phyloP scores from a whole-genome alignment of 2,329 filamentous ascomycete genomes.

The Cadophora malorum region DNA sequence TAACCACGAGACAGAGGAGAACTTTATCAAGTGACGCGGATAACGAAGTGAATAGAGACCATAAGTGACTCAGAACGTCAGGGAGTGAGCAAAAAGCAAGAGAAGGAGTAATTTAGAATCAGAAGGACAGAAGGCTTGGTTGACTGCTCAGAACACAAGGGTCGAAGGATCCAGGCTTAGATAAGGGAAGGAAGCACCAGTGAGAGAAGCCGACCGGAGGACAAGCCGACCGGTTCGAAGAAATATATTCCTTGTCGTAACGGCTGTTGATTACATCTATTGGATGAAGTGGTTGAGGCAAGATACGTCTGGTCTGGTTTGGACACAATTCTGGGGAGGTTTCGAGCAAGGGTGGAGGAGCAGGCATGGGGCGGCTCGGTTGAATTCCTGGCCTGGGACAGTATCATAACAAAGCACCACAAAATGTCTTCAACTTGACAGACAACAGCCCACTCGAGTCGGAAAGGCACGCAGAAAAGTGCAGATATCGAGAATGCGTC shows the following conservation, averaged over 20 bases:
- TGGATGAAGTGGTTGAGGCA: constrained; percentile 12
- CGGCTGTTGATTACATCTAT: constrained; percentile 11
- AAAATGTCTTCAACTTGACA: background rate
- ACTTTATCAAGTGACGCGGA: background rate
- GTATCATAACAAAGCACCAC: background rate
- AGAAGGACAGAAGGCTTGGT: background rate
- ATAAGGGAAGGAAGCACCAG: constrained; percentile 10
- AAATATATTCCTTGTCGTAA: constrained; percentile 6
- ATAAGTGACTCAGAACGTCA: background rate
- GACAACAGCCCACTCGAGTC: background rate
- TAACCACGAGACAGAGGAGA: background rate
- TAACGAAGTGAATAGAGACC: background rate
- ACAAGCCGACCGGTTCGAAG: constrained; percentile 7
- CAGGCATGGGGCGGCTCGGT: constrained; percentile 14
- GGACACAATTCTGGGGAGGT: constrained; percentile 16
- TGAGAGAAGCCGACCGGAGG: background rate
- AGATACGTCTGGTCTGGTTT: constrained; percentile 10
- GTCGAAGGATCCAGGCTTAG: background rate
- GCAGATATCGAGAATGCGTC: background rate
- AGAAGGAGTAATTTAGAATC: background rate
- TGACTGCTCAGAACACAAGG: background rate
- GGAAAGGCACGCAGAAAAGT: background rate
- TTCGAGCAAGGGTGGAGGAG: background rate
- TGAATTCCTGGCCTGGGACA: background rate
- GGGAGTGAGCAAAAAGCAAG: background rate